A percentile compares a stretch with the other conserved stretches of the same genome.
phyloP scores from a whole-genome alignment of 352 stramenopile genomes.

The Globisporangium iwayamae region DNA sequence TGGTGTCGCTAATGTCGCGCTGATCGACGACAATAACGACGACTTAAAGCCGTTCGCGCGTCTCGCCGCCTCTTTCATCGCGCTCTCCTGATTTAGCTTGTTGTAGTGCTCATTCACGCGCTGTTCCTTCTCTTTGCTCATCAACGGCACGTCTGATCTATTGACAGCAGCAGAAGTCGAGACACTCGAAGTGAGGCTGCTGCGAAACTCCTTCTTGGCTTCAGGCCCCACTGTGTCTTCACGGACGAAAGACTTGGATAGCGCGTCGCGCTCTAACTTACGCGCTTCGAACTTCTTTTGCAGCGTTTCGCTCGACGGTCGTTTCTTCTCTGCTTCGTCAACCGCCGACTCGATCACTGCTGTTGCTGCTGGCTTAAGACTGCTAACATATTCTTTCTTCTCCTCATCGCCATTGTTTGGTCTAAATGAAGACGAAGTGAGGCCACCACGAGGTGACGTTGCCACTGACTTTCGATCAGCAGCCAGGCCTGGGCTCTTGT shows the following conservation, averaged over 20 bases:
- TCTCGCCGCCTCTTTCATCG: conserved; percentile 31
- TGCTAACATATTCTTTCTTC: conserved; percentile 18
- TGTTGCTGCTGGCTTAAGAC: background rate
- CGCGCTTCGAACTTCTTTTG: conserved; percentile 43
- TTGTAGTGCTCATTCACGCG: conserved; percentile 52
- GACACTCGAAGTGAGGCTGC: background rate
- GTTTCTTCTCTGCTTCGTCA: conserved; percentile 38
- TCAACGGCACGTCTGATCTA: conserved; percentile 11
- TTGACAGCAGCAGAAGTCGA: background rate
- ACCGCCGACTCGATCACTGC: conserved; percentile 5
- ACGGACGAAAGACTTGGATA: conserved; percentile 11
- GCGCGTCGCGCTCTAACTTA: conserved; percentile 25
- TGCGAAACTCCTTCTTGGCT: conserved; percentile 8
- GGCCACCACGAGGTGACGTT: conserved; percentile 2
- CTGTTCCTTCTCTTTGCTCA: conserved; percentile 40
- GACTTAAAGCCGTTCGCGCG: conserved; percentile 49
- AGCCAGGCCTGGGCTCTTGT: conserved; percentile 10
- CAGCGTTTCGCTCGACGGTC: conserved; percentile 23
- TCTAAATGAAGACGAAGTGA: conserved; percentile 18
- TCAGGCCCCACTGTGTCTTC: background rate
- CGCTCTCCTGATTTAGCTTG: conserved; percentile 54
- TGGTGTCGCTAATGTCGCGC: conserved; percentile 14
- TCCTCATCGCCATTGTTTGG: conserved; percentile 16
- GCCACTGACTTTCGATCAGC: background rate
- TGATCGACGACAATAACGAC: conserved; percentile 40